Evolutionary conservation across 2,329 filamentous ascomycete genomes (phyloP), one percentile per base, ranked within the genome.

Genomic region (Lachnellula willkommii): DNA sequence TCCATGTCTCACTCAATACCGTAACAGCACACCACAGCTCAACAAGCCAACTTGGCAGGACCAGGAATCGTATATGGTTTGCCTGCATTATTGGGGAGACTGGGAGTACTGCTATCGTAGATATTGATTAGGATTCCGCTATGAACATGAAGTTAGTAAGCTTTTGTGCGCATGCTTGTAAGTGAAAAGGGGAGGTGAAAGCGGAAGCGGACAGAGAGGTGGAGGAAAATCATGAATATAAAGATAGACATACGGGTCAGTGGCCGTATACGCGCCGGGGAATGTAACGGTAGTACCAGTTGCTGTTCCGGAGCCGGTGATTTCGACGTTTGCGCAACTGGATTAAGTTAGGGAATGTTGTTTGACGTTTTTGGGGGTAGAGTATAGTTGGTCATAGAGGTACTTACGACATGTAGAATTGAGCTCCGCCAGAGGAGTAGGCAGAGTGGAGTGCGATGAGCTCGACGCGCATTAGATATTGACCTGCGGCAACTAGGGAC

Each of bases 401-500:
- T 47, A 70, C 61, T 43, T 63, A 68, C 26, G 61, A 56, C 17
- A 63, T 56, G 52, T 66, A 66, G 51, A 64, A 62, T 22, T 66
- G 61, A 7, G 60, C 61, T 7, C 55, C 56, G 0, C 68, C 71
- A 4, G 58, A 62, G 15, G 54, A 62, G 61, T 69, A 70, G 15
- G 78, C 78, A 6, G 79, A 78, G 68, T 81, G 78, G 36, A 80
- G 72, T 3, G 64, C 63, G 39, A 80, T 70, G 46, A 79, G 71
- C 71, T 83, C 79, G 37, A 78, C 74, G 37, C 79, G 75, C 68
- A 83, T 71, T 32, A 83, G 73, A 61, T 82, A 82, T 50, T 82
- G 73, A 35, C 79, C 79, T 1, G 77, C 70, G 1, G 78, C 75
- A 56, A 82, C 73, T 32, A 12, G 28, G 28, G 28, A 32, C 9